These are phyloP conservation scores for Sugiyamaella neomexicana DNA, from an alignment of 1,139 yeast species.

Conservation along the genomic window DNA sequence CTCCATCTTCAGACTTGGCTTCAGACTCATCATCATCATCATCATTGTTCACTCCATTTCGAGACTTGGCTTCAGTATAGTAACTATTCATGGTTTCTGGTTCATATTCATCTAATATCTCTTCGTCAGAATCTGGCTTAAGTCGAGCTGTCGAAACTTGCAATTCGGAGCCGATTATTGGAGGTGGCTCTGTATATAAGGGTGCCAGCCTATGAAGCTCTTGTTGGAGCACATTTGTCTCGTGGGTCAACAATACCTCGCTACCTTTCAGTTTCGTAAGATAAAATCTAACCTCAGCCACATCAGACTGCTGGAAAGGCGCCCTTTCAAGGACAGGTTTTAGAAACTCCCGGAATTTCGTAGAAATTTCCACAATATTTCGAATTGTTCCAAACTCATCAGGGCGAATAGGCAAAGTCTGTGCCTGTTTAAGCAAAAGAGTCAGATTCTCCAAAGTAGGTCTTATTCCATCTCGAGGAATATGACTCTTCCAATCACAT, in stretches of 20 bases:
- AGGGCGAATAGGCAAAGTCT: constrained; percentile 33
- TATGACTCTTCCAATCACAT: constrained; percentile 50
- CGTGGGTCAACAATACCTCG: constrained; percentile 37
- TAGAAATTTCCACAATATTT: constrained; percentile 40
- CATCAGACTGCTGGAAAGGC: constrained; percentile 17
- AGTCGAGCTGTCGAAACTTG: neutral
- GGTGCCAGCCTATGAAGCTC: constrained; percentile 34
- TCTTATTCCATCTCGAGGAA: constrained; percentile 39
- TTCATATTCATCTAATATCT: neutral
- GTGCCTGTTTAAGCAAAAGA: constrained; percentile 30
- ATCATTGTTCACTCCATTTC: neutral
- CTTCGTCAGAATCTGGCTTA: neutral
- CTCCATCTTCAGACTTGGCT: neutral
- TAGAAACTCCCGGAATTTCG: constrained; percentile 34
- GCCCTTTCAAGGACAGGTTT: constrained; percentile 13
- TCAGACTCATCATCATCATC: neutral
- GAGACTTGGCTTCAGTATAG: neutral
- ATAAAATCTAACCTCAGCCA: constrained; percentile 43
- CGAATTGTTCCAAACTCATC: constrained; percentile 35
- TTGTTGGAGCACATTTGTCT: constrained; percentile 37
- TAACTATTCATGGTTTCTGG: neutral
- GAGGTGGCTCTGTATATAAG: constrained; percentile 32
- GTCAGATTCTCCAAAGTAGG: constrained; percentile 44
- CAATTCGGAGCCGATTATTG: neutral
- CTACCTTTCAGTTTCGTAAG: constrained; percentile 50